Conservation (phyloP, 2,329 filamentous ascomycete genomes). For the Orbilia ellipsospora region DNA sequence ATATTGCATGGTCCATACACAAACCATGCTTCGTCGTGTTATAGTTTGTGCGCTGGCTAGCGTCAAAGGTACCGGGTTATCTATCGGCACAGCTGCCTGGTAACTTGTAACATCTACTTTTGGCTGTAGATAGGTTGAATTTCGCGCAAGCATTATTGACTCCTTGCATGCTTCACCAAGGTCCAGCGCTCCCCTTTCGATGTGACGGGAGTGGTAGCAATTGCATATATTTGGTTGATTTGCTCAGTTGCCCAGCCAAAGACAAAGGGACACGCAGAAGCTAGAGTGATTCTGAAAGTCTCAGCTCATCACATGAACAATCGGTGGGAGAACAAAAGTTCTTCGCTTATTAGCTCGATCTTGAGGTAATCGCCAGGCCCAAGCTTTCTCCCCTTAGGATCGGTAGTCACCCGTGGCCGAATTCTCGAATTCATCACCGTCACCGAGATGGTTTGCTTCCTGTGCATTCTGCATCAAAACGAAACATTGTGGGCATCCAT, state of each 20-base stretch:
- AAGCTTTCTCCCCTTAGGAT: too few relatives aligned
- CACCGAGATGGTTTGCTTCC: conserved; percentile 23
- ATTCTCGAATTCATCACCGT: too few relatives aligned
- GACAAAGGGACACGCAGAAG: neutral
- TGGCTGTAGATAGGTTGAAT: conserved; percentile 24
- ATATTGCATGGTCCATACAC: conserved; percentile 37
- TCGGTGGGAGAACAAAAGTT: too few relatives aligned
- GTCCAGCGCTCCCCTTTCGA: conserved; percentile 14
- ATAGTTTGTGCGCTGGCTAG: conserved; percentile 39
- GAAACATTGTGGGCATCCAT: conserved; percentile 21
- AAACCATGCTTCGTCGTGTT: conserved; percentile 5
- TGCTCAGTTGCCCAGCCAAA: neutral
- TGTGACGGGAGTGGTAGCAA: conserved; percentile 22
- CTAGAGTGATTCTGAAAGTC: neutral
- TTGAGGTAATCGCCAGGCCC: too few relatives aligned
- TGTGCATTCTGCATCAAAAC: conserved; percentile 18
- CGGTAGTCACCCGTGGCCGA: too few relatives aligned
- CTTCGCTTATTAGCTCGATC: too few relatives aligned
- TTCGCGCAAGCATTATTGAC: conserved; percentile 31
- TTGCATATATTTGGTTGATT: conserved; percentile 21
- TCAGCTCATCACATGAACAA: too few relatives aligned
- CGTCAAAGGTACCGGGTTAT: conserved; percentile 40
- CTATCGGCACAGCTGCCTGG: conserved; percentile 41
- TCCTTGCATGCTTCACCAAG: conserved; percentile 29
- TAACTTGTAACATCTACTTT: conserved; percentile 42